phyloP scores from a whole-genome alignment of 208 protist species.

The Entamoeba histolytica region DNA sequence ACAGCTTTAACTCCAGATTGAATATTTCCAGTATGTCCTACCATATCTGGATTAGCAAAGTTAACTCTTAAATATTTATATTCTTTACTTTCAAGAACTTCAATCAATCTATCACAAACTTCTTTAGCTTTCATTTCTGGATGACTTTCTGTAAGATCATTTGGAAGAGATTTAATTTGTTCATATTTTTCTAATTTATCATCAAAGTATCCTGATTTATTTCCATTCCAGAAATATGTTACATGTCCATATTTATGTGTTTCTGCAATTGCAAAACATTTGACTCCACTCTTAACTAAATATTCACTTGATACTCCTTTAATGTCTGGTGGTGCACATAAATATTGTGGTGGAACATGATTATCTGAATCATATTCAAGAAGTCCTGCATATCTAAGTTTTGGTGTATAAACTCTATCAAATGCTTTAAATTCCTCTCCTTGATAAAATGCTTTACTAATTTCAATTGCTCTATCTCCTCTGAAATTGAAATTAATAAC shows the following conservation, averaged over 20 bases:
- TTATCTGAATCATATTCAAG: slow-evolving; percentile 2
- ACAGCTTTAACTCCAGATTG: neutral
- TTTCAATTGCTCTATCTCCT: slow-evolving; percentile 11
- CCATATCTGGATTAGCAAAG: slow-evolving; percentile 17
- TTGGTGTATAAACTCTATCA: neutral
- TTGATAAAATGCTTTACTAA: neutral
- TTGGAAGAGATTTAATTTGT: neutral
- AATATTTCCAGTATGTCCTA: slow-evolving; percentile 12
- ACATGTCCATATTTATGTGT: slow-evolving; percentile 19
- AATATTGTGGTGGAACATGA: neutral
- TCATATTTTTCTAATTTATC: slow-evolving; percentile 2
- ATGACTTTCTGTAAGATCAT: neutral
- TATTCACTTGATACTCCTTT: neutral
- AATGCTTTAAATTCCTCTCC: neutral
- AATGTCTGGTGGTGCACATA: neutral
- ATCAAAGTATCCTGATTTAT: neutral
- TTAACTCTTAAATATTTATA: neutral
- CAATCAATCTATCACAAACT: neutral
- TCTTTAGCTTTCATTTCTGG: slow-evolving; percentile 17
- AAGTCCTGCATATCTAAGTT: neutral
- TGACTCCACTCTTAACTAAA: neutral
- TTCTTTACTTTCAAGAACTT: neutral
- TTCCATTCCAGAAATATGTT: slow-evolving; percentile 15
- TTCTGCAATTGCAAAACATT: slow-evolving; percentile 5
- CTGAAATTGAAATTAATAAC: slow-evolving; percentile 8